Evolutionary conservation across 305 asterid genomes (phyloP), one percentile per base, ranked within the genome.

Genomic region (Solanum aculeatissimum): DNA sequence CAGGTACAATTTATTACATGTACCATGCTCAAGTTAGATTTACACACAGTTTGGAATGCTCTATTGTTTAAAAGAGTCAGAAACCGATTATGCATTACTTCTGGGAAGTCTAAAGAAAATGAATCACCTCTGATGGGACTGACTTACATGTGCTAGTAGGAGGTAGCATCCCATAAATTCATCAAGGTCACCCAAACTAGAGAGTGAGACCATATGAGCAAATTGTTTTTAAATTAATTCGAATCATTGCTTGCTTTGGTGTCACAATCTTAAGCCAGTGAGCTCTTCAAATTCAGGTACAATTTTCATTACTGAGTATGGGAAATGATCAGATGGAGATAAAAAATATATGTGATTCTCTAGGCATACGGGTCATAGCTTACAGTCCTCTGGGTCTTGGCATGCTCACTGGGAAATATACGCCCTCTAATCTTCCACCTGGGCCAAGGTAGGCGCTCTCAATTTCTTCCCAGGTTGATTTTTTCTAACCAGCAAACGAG

Each of bases 301-400:
- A 94, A 87, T 94, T 93, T 89, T 96, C 98, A 62, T 89, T 96
- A 87, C 88, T 96, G 84, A 96, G 99, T 87, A 91, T 92, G 90
- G 99, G 99, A 82, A 86, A 87, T 74, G 95, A 96, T 83, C 99
- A 96, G 89, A 85, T 90, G 77, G 98, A 96, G 88, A 91, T 93
- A 72, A 96, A 92, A 88, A 86, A 85, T 15, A 86, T 91, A 80
- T 92, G 98, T 74, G 95, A 94, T 87, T 87, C 98, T 29, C 80
- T 96, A 72, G 98, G 95, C 77, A 89, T 96, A 81, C 91, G 91
- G 38, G 88, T 96, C 38, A 96, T 96, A 32, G 89, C 99, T 14
- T 96, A 94, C 84, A 96, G 98, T 84, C 99, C 98, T 45, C 87
- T 96, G 66, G 99, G 98, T 21, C 99, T 96, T 38, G 99, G 99